These are phyloP conservation scores for Pontederia crassipes DNA, from an alignment of 176 grass and related monocot species.

Conservation along the genomic window DNA sequence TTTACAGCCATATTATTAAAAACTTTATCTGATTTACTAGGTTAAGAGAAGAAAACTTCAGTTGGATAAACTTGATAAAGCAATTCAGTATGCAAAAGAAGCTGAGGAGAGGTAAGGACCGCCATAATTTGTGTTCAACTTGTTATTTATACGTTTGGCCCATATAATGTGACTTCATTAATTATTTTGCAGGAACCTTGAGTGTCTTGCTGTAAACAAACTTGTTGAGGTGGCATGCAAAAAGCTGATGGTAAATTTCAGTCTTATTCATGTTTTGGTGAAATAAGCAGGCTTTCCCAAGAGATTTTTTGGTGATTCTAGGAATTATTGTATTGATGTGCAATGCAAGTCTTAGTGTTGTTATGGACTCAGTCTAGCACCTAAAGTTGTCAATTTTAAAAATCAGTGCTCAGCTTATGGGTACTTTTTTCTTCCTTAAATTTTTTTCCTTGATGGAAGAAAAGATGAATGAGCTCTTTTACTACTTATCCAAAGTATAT, in stretches of 20 bases:
- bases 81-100: conserved; percentile 55
- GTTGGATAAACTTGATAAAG: conserved; percentile 52
- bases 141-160: background rate
- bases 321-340: no score
- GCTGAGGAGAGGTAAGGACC: conserved; percentile 50
- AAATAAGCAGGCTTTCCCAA: no score
- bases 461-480: no score
- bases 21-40: conserved; percentile 27
- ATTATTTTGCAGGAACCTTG: conserved; percentile 43
- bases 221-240: conserved; percentile 59
- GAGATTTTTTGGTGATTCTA: no score
- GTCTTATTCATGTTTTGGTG: background rate
- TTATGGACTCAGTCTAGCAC: no score
- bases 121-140: background rate
- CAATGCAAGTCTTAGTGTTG: no score
- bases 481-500: background rate
- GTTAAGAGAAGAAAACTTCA: conserved; percentile 52
- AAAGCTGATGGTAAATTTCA: conserved; percentile 51
- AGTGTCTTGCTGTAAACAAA: conserved; percentile 70
- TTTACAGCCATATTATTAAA: conserved; percentile 5
- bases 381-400: no score
- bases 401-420: background rate
- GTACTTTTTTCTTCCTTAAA: background rate
- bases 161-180: conserved; percentile 12
- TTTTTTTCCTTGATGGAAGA: background rate